phyloP scores from a whole-genome alignment of 208 protist species.

The Crithidia expoeki region DNA sequence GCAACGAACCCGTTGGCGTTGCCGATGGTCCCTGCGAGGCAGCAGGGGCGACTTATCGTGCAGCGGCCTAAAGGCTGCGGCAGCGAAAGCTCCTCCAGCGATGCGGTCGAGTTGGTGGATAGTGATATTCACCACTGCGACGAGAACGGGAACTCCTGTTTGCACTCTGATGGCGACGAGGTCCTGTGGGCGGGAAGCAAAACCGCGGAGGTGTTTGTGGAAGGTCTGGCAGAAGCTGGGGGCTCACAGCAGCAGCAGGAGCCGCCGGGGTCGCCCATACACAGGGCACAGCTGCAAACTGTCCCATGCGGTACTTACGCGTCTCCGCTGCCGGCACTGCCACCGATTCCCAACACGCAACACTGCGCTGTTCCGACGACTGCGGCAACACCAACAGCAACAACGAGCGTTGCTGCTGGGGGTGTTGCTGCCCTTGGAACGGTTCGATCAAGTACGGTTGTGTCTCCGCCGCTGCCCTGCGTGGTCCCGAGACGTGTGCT shows the following conservation, averaged over 20 bases:
- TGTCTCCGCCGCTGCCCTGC: not conserved
- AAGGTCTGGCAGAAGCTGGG: not conserved
- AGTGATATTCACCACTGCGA: not conserved
- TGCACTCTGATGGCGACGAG: not conserved
- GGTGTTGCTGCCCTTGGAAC: too few species aligned
- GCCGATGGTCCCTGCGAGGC: not conserved
- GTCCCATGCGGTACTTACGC: not conserved
- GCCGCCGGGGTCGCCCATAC: conserved; percentile 1
- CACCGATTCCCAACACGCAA: not conserved
- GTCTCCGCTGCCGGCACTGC: conserved; percentile 8
- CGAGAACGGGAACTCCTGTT: not conserved
- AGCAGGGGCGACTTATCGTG: conserved; percentile 14
- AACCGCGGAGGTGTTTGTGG: conserved; percentile 1
- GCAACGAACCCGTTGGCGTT: not conserved
- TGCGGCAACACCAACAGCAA: not conserved
- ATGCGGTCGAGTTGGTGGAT: not conserved
- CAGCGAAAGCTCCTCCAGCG: not conserved
- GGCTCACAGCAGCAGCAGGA: not conserved
- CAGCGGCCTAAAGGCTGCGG: not conserved
- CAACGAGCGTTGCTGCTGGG: too few species aligned
- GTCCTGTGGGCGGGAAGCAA: not conserved
- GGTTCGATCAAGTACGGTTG: too few species aligned
- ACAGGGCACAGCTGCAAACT: not conserved
- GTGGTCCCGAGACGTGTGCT: conserved; percentile 9
- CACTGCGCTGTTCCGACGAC: not conserved